Conservation (phyloP, 345 rosid species). For the Sonneratia caseolaris region DNA sequence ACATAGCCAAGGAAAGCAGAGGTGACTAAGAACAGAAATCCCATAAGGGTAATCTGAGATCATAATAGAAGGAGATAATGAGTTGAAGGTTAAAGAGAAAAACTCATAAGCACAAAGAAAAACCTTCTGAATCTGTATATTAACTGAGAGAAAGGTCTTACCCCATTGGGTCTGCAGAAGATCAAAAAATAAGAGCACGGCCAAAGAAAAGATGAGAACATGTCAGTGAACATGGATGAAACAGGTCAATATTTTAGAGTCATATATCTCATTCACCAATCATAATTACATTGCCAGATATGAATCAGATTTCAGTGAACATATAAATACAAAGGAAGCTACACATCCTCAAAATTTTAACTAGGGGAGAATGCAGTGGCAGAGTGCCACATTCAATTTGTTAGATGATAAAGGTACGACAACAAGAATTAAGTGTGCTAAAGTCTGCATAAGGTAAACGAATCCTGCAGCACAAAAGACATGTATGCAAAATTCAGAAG, state of each 20-base stretch:
- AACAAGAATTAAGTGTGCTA: not conserved
- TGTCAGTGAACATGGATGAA: not conserved
- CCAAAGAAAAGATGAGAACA: slow-evolving; percentile 7
- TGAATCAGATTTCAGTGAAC: not conserved
- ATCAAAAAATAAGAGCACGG: slow-evolving; percentile 2
- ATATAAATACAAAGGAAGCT: not conserved
- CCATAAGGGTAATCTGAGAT: slow-evolving; percentile 79
- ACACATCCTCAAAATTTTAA: not conserved
- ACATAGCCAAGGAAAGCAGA: slow-evolving; percentile 91
- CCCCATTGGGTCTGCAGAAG: slow-evolving; percentile 81
- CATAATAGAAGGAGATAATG: slow-evolving; percentile 6
- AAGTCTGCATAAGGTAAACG: not conserved
- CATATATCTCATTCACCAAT: not conserved
- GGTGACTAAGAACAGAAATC: slow-evolving; percentile 74
- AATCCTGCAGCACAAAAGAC: not conserved
- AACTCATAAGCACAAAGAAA: not conserved
- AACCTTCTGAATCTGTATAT: not conserved
- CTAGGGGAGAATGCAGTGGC: not conserved
- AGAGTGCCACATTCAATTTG: not conserved
- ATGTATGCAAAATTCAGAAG: not conserved
- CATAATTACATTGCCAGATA: not conserved
- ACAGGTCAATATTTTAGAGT: not conserved
- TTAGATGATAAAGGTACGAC: not conserved
- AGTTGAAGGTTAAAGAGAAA: slow-evolving; percentile 5
- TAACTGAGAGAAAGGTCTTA: slow-evolving; percentile 18